Evolutionary conservation across 495 filamentous ascomycete genomes (phyloP), one percentile per base, ranked within the genome.

Genomic region (Aspergillus funiculosus): DNA sequence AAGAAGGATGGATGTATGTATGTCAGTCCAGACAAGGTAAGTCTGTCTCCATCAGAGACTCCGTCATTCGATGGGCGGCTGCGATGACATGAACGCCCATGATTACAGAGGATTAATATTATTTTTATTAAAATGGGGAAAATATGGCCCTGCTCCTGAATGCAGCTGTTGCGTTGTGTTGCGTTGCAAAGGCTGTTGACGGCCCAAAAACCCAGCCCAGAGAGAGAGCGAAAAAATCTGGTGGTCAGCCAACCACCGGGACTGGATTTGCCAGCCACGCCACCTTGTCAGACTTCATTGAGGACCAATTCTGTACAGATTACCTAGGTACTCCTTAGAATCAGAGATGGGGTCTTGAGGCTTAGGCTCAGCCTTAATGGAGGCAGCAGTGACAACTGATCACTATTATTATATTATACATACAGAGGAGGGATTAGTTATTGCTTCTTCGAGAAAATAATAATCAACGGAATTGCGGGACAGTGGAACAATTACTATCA

Each of bases 261-360:
- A 19, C 25, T 37, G 49, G 37, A 51, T 50, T 56, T 49, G 43
- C 49, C 49, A 52, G 49, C 54, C 50, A 57, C 54, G 46, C 54
- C 54, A 57, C 54, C 35, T 31, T 24, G 21, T n/a, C 15, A 15
- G 28, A 7, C 25, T 37, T 4, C 6, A 35, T 11, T 11, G 11
- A 11, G n/a, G n/a, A n/a, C n/a, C n/a, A n/a, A n/a, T n/a, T n/a
- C n/a, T n/a, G n/a, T n/a, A n/a, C n/a, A n/a, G n/a, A n/a, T n/a
- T n/a, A n/a, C n/a, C n/a, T n/a, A n/a, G n/a, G n/a, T n/a, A n/a
- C n/a, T n/a, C n/a, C n/a, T n/a, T n/a, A n/a, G n/a, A n/a, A n/a
- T n/a, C n/a, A n/a, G n/a, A n/a, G n/a, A n/a, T n/a, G n/a, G n/a
- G n/a, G n/a, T n/a, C n/a, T n/a, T n/a, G n/a, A n/a, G n/a, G n/a